Percentiles rank a stretch among this genome's conserved stretches.
phyloP scores from a whole-genome alignment of 257 asterid species.

The Gentiana dahurica region DNA sequence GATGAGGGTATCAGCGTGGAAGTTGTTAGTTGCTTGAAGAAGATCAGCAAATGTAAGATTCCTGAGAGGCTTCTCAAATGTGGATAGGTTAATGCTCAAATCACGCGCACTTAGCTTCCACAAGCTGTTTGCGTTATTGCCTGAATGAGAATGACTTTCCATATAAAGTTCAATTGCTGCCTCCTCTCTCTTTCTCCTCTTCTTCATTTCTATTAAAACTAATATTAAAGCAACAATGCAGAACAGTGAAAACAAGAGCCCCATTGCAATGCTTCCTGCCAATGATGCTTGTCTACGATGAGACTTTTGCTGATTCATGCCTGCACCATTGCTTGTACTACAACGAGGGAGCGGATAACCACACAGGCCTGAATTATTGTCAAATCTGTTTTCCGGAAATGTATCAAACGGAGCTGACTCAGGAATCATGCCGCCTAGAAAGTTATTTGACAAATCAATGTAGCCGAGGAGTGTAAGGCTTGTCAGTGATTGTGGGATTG shows the following conservation, averaged over 20 bases:
- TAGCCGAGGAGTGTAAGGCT: conserved; percentile 66
- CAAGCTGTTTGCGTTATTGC: conserved; percentile 28
- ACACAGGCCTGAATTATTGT: conserved; percentile 75
- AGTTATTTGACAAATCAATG: conserved; percentile 65
- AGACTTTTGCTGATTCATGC: conserved; percentile 34
- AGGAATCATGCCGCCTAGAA: conserved; percentile 69
- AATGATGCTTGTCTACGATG: conserved; percentile 58
- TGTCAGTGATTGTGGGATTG: conserved; percentile 57
- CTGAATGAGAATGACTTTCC: conserved; percentile 41
- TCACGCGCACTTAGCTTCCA: conserved; percentile 77
- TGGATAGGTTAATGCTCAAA: conserved; percentile 57
- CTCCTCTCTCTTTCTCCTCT: conserved; percentile 72
- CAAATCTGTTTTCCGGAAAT: conserved; percentile 51
- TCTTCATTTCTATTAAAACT: conserved; percentile 56
- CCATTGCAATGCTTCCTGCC: conserved; percentile 83
- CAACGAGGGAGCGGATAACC: conserved; percentile 73
- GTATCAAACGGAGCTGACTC: conserved; percentile 76
- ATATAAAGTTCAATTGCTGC: conserved; percentile 65
- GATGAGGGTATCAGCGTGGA: conserved; percentile 33
- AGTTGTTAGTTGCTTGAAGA: conserved; percentile 39
- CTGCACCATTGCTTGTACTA: conserved; percentile 17
- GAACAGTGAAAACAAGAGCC: conserved; percentile 65
- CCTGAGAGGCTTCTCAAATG: conserved; percentile 76
- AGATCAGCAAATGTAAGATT: conserved; percentile 91
- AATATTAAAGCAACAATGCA: conserved; percentile 69